These are phyloP conservation scores for Saccharomycopsis lassenensis DNA, from an alignment of 805 yeast species.

Conservation along the genomic window DNA sequence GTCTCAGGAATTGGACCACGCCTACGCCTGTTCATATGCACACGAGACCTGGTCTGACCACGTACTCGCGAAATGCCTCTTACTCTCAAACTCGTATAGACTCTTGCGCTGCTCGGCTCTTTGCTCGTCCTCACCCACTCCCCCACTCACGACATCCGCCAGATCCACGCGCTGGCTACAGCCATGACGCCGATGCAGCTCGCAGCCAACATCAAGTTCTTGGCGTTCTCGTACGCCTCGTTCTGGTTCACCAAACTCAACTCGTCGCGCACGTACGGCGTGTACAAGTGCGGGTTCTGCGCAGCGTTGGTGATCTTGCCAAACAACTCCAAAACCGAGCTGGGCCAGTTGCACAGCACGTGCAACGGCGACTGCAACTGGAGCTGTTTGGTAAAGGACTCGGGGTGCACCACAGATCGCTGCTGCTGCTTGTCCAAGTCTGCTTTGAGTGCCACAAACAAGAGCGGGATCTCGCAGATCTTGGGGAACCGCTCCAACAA, in stretches of 20 bases:
- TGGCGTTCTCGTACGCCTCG: slow-evolving; percentile 29
- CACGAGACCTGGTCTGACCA: too few relatives aligned
- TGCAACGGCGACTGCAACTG: slow-evolving; percentile 66
- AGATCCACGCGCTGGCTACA: slow-evolving; percentile 51
- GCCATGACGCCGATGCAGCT: slow-evolving; percentile 62
- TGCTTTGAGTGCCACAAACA: slow-evolving; percentile 88
- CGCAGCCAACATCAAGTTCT: slow-evolving; percentile 49
- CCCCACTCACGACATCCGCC: slow-evolving; percentile 34
- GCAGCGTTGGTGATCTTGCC: slow-evolving; percentile 87
- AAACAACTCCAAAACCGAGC: slow-evolving; percentile 75
- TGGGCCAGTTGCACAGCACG: slow-evolving; percentile 81
- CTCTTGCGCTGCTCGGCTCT: too few relatives aligned
- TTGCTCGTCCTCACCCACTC: not conserved
- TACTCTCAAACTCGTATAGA: too few relatives aligned
- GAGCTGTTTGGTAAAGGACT: slow-evolving; percentile 56
- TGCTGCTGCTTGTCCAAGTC: slow-evolving; percentile 95
- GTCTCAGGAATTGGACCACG: too few relatives aligned
- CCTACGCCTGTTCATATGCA: too few relatives aligned
- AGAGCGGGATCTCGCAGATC: slow-evolving; percentile 60
- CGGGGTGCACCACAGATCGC: slow-evolving; percentile 77
- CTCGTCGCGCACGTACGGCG: slow-evolving; percentile 68
- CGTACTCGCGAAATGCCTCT: too few relatives aligned
- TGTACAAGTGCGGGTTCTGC: slow-evolving; percentile 60
- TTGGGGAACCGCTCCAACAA: slow-evolving; percentile 49
- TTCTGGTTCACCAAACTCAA: slow-evolving; percentile 40